Conservation (phyloP, 495 filamentous ascomycete species). For the Staphylotrichum longicolle region DNA sequence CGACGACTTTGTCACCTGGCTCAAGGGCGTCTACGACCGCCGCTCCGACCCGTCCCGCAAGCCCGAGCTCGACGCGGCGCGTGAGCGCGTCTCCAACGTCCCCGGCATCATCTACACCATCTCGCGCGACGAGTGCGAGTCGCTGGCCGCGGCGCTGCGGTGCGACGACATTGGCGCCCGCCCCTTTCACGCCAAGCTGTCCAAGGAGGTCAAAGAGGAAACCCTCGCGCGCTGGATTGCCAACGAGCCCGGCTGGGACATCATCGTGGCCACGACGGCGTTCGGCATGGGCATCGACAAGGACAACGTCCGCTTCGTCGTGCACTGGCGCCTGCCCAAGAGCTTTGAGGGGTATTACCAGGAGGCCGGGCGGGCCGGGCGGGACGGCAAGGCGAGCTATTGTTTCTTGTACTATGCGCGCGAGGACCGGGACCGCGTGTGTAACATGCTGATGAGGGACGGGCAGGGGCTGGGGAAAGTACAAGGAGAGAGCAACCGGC, state of each 20-base stretch:
- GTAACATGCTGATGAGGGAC: slow-evolving; percentile 53
- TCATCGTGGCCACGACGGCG: slow-evolving; percentile 91
- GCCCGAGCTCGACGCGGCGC: slow-evolving; percentile 47
- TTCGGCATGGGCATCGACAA: slow-evolving; percentile 99
- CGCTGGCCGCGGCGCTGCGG: slow-evolving; percentile 63
- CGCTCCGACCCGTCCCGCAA: slow-evolving; percentile 50
- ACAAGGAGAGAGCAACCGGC: slow-evolving; percentile 21
- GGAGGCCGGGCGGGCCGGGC: slow-evolving; percentile 87
- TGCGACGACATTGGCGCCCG: slow-evolving; percentile 63
- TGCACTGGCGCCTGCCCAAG: slow-evolving; percentile 90
- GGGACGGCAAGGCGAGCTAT: slow-evolving; percentile 79
- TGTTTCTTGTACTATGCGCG: slow-evolving; percentile 88
- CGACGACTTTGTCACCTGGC: slow-evolving; percentile 67
- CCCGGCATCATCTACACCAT: slow-evolving; percentile 90
- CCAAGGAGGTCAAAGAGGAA: slow-evolving; percentile 60
- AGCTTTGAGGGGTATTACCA: slow-evolving; percentile 95
- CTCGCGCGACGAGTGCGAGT: slow-evolving; percentile 71
- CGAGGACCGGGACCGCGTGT: slow-evolving; percentile 74
- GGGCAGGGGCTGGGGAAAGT: slow-evolving; percentile 35
- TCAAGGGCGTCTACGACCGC: slow-evolving; percentile 65
- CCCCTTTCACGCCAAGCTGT: slow-evolving; percentile 68
- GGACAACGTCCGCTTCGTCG: slow-evolving; percentile 85
- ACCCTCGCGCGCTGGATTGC: slow-evolving; percentile 71
- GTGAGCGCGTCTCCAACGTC: slow-evolving; percentile 60
- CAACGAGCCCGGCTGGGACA: slow-evolving; percentile 71